Evolutionary conservation across 176 grass and related monocot genomes (phyloP), one percentile per base, ranked within the genome.

Genomic region (sorghum (Sorghum bicolor)): DNA sequence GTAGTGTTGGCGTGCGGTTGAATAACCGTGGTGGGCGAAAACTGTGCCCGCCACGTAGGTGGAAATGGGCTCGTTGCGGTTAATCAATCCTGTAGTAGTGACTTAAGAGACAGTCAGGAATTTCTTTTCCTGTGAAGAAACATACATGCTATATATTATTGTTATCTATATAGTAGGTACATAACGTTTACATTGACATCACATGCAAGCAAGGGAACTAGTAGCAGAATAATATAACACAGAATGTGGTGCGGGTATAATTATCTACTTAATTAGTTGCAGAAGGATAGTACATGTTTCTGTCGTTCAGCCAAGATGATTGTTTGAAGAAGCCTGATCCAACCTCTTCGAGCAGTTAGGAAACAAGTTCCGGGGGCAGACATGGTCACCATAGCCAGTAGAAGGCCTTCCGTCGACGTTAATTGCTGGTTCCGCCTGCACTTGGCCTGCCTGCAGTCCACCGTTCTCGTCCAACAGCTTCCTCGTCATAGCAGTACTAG

Each of bases 321-420:
- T 28, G 17, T 83, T 88, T 44, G 26, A 41, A 28, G 17, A 11
- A 7, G 48, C 5, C 19, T 45, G n/a, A 28, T 44, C 67, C 66
- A 78, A 19, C 43, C 10, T 66, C 11, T 76, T 22, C 8, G 33
- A 39, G 67, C 86, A 88, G 13, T 5, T 45, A 4, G 79, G 79
- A 30, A 33, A 79, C 33, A 26, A 20, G 55, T 1, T 26, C 57
- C 67, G 41, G 1, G 41, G 57, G 75, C 86, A 88, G 34, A 34
- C 44, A 43, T 88, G 86, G 2, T 84, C 55, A 24, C 86, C 86
- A 29, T 65, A 26, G 33, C 86, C 86, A 1, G 80, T 29, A 28
- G 67, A 65, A 9, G 67, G 58, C 33, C 4, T 53, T 4, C 80
- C 74, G 10, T 72, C 34, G 7, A 73, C 7, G 1, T 44, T 11